Evolutionary conservation across 768 basidiomycete species (phyloP).

Genomic region (Leccinellum albellum): DNA sequence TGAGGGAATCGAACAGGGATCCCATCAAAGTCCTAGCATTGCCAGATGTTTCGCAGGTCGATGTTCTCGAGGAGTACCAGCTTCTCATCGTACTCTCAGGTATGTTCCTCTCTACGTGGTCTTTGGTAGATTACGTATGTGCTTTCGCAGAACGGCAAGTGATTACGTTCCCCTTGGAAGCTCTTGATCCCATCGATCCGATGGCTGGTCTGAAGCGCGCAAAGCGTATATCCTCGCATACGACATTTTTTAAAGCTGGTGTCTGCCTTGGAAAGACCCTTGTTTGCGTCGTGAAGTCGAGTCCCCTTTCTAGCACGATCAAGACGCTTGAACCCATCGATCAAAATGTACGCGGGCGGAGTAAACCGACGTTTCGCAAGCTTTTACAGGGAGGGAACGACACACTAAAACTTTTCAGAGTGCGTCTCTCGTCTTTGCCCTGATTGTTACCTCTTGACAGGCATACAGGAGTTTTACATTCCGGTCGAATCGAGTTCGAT

Average conservation of each 20-base stretch:
- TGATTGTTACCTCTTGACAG: neutral
- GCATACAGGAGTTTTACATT: constrained; percentile 89
- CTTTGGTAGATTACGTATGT: neutral
- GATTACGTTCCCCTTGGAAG: constrained; percentile 92
- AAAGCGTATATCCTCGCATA: constrained; percentile 93
- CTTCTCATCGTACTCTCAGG: constrained; percentile 98
- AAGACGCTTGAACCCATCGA: constrained; percentile 97
- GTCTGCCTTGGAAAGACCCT: constrained; percentile 86
- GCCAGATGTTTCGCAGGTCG: constrained; percentile 89
- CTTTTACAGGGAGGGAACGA: constrained; percentile 93
- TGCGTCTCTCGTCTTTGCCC: constrained; percentile 28
- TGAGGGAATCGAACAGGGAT: constrained; percentile 69
- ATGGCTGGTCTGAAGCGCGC: constrained; percentile 88
- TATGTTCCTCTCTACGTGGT: constrained; percentile 29
- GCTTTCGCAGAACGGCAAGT: constrained; percentile 78
- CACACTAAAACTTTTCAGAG: constrained; percentile 87
- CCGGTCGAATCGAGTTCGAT: constrained; percentile 96
- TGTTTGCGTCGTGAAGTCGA: constrained; percentile 96
- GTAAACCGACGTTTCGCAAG: constrained; percentile 92
- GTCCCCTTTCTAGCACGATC: constrained; percentile 92
- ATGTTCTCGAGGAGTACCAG: constrained; percentile 94
- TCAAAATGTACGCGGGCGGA: constrained; percentile 71
- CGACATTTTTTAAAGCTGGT: constrained; percentile 96
- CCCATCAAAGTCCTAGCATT: constrained; percentile 89
- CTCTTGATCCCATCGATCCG: constrained; percentile 86